phyloP scores from a whole-genome alignment of 1,284 basidiomycete genomes.

The Phylloboletellus chloephorus region DNA sequence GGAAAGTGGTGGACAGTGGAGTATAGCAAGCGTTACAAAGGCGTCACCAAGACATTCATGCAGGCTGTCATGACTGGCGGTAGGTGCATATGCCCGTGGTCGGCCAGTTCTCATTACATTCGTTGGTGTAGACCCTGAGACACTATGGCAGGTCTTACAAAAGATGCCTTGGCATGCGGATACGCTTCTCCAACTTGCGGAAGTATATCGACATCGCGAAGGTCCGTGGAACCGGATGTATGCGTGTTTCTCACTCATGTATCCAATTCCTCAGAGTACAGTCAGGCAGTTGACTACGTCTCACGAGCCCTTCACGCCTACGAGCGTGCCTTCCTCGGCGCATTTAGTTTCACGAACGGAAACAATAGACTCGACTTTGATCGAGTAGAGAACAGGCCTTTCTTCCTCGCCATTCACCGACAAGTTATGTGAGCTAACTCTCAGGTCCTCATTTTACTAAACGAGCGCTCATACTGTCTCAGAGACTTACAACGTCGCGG shows the following conservation, averaged over 20 bases:
- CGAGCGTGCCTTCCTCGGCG: slow-evolving; percentile 78
- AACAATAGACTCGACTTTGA: slow-evolving; percentile 82
- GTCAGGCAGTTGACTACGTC: slow-evolving; percentile 78
- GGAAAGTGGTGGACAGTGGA: slow-evolving; percentile 86
- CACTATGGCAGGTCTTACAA: slow-evolving; percentile 53
- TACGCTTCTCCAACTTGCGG: slow-evolving; percentile 82
- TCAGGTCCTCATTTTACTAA: slow-evolving; percentile 1
- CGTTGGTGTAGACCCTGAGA: slow-evolving; percentile 55
- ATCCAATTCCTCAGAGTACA: slow-evolving; percentile 52
- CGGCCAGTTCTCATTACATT: slow-evolving; percentile 2
- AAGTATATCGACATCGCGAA: slow-evolving; percentile 80
- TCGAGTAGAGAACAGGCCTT: slow-evolving; percentile 77
- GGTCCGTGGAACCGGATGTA: slow-evolving; percentile 39
- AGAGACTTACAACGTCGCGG: slow-evolving; percentile 84
- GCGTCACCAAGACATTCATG: slow-evolving; percentile 76
- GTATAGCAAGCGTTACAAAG: slow-evolving; percentile 78
- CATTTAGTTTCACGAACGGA: slow-evolving; percentile 79
- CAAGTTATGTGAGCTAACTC: slow-evolving; percentile 58
- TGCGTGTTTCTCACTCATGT: neutral
- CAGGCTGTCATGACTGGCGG: slow-evolving; percentile 75
- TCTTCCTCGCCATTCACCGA: slow-evolving; percentile 77
- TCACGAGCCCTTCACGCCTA: slow-evolving; percentile 86
- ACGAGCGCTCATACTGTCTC: slow-evolving; percentile 10
- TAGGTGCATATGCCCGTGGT: slow-evolving; percentile 33
- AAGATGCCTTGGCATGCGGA: slow-evolving; percentile 82